These are phyloP conservation scores for Rhizopogon vesiculosus DNA, from an alignment of 768 basidiomycete genomes.

Conservation along the genomic window DNA sequence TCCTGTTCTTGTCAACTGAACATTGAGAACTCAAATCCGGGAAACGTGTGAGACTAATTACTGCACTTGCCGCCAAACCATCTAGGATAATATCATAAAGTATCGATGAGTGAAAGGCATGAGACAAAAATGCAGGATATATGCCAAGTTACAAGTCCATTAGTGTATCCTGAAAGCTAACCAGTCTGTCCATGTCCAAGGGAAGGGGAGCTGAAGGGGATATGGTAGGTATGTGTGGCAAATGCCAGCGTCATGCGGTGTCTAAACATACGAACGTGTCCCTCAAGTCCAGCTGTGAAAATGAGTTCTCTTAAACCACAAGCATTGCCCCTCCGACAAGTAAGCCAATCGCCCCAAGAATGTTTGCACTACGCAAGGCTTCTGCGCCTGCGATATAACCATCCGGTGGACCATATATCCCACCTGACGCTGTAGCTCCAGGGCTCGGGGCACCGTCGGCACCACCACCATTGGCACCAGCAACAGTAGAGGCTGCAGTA, in stretches of 20 bases:
- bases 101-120: conserved; percentile 21
- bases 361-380: conserved; percentile 39
- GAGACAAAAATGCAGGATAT: conserved; percentile 11
- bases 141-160: conserved; percentile 16
- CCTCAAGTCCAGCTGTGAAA: not conserved
- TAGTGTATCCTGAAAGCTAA: conserved; percentile 8
- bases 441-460: conserved; percentile 58
- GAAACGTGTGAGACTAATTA: not conserved
- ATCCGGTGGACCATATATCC: conserved; percentile 65
- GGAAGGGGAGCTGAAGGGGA: not conserved
- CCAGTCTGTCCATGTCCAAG: conserved; percentile 10
- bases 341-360: conserved; percentile 41
- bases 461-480: conserved; percentile 42
- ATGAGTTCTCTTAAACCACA: conserved; percentile 29
- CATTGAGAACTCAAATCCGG: too few species aligned
- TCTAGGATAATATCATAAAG: conserved; percentile 7
- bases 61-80: not conserved
- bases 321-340: conserved; percentile 46
- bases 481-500: conserved; percentile 52
- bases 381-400: conserved; percentile 56
- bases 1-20: too few species aligned
- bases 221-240: not conserved
- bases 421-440: conserved; percentile 39
- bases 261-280: not conserved
- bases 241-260: not conserved